Evolutionary conservation across 805 yeast species (phyloP).

Genomic region (Lachancea waltii): DNA sequence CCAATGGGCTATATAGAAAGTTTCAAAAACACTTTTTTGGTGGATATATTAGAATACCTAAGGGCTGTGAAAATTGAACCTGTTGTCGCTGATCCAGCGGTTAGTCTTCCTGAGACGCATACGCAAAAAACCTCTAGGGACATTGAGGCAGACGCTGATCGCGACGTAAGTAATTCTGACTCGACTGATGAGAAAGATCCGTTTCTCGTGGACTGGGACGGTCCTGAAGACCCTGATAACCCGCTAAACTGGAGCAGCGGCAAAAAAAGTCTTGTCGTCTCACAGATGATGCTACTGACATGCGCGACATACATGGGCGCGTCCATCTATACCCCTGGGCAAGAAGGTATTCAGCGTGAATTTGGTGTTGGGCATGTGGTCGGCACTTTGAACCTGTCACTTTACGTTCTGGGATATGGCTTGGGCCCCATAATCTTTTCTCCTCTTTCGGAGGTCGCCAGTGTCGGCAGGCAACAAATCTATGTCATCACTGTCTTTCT

Average conservation of each 20-base stretch:
- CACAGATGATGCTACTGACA: constrained; percentile 40
- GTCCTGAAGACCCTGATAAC: constrained; percentile 44
- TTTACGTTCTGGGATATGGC: constrained; percentile 57
- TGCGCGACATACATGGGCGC: constrained; percentile 51
- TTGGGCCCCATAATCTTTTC: constrained; percentile 53
- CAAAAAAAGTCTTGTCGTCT: constrained; percentile 36
- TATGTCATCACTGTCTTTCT: constrained; percentile 43
- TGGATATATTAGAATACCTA: constrained; percentile 20
- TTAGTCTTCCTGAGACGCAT: not conserved
- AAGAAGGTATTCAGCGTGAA: constrained; percentile 37
- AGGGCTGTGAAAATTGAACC: constrained; percentile 12
- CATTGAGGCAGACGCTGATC: constrained; percentile 1
- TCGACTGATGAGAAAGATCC: constrained; percentile 27
- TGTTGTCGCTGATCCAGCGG: constrained; percentile 1
- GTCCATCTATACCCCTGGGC: constrained; percentile 51
- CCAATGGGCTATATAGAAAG: constrained; percentile 10
- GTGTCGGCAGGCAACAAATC: constrained; percentile 46
- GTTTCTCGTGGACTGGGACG: constrained; percentile 24
- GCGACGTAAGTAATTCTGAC: no score
- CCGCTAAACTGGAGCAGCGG: constrained; percentile 50
- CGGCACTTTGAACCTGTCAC: constrained; percentile 45
- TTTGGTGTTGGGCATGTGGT: constrained; percentile 39
- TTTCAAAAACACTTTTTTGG: constrained; percentile 20
- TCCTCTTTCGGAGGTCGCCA: constrained; percentile 52
- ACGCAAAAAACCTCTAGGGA: not conserved